Evolutionary conservation across 441 rosid genomes (phyloP), one percentile per base, ranked within the genome.

Genomic region (Erodium moschatum): DNA sequence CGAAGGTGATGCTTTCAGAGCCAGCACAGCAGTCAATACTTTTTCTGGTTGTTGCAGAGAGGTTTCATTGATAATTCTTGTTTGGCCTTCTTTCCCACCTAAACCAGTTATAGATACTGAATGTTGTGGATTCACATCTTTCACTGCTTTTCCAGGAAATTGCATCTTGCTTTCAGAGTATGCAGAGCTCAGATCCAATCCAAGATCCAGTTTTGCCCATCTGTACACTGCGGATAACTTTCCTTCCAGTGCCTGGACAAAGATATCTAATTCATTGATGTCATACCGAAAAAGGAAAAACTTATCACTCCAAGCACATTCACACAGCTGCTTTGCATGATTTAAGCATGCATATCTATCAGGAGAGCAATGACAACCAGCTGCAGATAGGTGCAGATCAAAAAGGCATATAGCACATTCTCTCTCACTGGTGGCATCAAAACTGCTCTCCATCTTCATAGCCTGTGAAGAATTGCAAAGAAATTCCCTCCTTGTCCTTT

Each of bases 371-470:
- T 40, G 84, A 77, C 99, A 95, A 70, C 97, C 99, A 16, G 84
- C 97, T 19, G 99, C 99, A 66, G 99, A 95, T n/a, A 92, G 85
- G 80, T 92, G 99, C 85, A 95, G 78, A 84, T 95, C 97, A 66
- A 92, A 95, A 79, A 84, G 84, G 79, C 99, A 95, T 65, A 87
- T 56, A 67, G 81, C 80, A 76, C 99, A 95, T 78, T 95, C 99
- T 77, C 96, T 89, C 84, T 95, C 98, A 27, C 84, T 82, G 61
- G 89, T 76, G 71, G 97, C 89, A 84, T 92, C 99, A 66, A 95
- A 95, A 79, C 82, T 84, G 77, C 81, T 86, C 62, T 86, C 93
- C 99, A 92, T 95, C 86, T 92, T 92, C 84, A 82, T 29, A 69
- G 89, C 82, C 75, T 69, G 94, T 2, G 84, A 84, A 38, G 89